Conservation (phyloP, 2,329 filamentous ascomycete species). For the Capronia americana region DNA sequence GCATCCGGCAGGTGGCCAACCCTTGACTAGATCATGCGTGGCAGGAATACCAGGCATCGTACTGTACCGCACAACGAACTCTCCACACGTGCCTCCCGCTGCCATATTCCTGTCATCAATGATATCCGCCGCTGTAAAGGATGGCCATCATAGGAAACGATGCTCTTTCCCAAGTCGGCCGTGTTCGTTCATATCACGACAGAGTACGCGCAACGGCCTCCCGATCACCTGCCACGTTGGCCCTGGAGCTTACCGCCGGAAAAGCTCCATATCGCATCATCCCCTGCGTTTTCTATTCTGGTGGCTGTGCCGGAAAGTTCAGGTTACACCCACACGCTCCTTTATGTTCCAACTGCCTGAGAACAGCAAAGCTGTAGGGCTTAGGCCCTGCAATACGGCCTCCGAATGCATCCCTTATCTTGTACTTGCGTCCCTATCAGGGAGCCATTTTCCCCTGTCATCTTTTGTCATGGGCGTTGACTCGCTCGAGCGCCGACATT, state of each 20-base stretch:
- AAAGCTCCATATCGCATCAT: conserved; percentile 10
- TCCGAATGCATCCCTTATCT: conserved; percentile 20
- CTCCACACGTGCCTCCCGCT: not conserved
- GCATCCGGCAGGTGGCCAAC: conserved; percentile 14
- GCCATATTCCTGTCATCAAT: conserved; percentile 2
- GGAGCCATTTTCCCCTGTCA: not conserved
- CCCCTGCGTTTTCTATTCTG: conserved; percentile 15
- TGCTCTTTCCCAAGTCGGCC: conserved; percentile 10
- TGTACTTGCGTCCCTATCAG: not conserved
- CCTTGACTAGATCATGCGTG: conserved; percentile 1
- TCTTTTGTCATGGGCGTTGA: not conserved
- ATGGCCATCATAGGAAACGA: conserved; percentile 4
- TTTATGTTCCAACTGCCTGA: conserved; percentile 4
- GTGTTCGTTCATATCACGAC: not conserved
- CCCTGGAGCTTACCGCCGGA: conserved; percentile 18
- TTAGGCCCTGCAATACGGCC: conserved; percentile 16
- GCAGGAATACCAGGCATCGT: not conserved
- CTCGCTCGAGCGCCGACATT: not conserved
- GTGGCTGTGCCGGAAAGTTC: conserved; percentile 15
- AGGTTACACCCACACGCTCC: conserved; percentile 8
- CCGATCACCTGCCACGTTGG: conserved; percentile 10
- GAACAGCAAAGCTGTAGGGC: conserved; percentile 23
- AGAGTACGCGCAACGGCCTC: too few species aligned
- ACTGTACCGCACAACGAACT: not conserved
- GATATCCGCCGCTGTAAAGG: not conserved